phyloP scores from a whole-genome alignment of 2,329 filamentous ascomycete species.

The Penicillium sp. region DNA sequence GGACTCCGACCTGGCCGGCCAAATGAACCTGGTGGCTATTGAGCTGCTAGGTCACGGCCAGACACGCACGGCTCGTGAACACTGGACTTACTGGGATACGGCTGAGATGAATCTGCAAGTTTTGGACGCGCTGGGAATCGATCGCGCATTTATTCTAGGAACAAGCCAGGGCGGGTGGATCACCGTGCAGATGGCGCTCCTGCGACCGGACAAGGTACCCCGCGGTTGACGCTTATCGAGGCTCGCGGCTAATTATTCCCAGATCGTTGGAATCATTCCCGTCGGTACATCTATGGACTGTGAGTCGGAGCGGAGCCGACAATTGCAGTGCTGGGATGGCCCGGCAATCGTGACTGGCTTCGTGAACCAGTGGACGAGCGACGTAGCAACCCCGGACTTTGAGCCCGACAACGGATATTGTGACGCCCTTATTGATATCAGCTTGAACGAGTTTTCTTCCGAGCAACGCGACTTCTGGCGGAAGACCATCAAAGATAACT shows the following conservation, averaged over 20 bases:
- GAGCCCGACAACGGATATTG: conserved; percentile 43
- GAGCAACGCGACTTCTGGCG: conserved; percentile 46
- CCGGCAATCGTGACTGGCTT: conserved; percentile 31
- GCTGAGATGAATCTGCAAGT: conserved; percentile 56
- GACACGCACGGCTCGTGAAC: conserved; percentile 44
- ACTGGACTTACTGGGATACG: conserved; percentile 58
- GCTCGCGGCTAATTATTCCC: not conserved
- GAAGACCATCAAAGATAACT: conserved; percentile 45
- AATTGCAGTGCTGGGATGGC: conserved; percentile 52
- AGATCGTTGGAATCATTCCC: conserved; percentile 53
- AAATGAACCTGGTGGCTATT: conserved; percentile 53
- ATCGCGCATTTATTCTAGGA: conserved; percentile 49
- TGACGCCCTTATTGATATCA: conserved; percentile 47
- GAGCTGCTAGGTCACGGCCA: conserved; percentile 55
- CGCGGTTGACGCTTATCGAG: not conserved
- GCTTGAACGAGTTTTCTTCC: conserved; percentile 44
- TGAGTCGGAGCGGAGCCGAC: conserved; percentile 45
- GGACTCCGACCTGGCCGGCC: conserved; percentile 33
- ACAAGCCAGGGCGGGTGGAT: conserved; percentile 58
- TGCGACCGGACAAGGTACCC: conserved; percentile 48
- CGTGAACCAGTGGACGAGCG: conserved; percentile 44
- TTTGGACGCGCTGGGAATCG: conserved; percentile 49
- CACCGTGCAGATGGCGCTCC: conserved; percentile 51
- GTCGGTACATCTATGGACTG: conserved; percentile 54
- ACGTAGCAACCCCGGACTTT: conserved; percentile 43